Conservation (phyloP, 2,329 filamentous ascomycete species). For the Monosporascus sp. region DNA sequence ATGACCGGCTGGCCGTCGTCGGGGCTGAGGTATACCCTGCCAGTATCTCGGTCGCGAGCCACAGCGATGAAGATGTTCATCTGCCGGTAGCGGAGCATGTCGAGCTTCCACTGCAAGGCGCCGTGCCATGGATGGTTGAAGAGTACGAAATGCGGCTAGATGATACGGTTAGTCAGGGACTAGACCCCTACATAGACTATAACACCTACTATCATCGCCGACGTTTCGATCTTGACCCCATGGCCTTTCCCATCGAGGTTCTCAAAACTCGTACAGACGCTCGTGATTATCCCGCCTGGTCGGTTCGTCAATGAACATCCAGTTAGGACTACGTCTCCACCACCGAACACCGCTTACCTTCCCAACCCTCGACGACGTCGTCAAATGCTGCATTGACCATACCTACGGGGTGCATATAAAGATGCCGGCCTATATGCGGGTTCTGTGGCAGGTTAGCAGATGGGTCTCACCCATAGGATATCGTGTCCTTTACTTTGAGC, state of each 20-base stretch:
- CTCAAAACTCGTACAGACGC: slow-evolving; percentile 70
- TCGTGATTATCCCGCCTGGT: slow-evolving; percentile 69
- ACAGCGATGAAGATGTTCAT: slow-evolving; percentile 70
- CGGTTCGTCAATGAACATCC: slow-evolving; percentile 20
- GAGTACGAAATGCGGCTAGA: slow-evolving; percentile 58
- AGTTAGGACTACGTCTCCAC: background rate
- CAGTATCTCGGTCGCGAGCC: slow-evolving; percentile 69
- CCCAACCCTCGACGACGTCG: slow-evolving; percentile 65
- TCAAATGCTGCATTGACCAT: slow-evolving; percentile 57
- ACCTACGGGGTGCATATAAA: slow-evolving; percentile 74
- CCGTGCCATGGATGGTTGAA: slow-evolving; percentile 60
- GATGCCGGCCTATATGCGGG: slow-evolving; percentile 72
- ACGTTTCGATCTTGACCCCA: slow-evolving; percentile 74
- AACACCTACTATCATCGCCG: slow-evolving; percentile 56
- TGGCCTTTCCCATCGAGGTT: slow-evolving; percentile 77
- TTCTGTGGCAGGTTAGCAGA: slow-evolving; percentile 42
- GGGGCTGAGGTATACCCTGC: slow-evolving; percentile 68
- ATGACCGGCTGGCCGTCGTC: slow-evolving; percentile 58
- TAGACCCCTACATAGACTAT: too few relatives aligned
- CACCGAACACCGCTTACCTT: slow-evolving; percentile 31
- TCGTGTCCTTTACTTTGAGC: slow-evolving; percentile 47
- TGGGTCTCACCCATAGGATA: background rate
- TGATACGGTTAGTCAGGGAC: too few relatives aligned
- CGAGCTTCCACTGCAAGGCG: slow-evolving; percentile 67
- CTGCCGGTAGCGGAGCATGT: slow-evolving; percentile 61